Evolutionary conservation across 768 basidiomycete species (phyloP), one percentile per base, ranked within the genome.

Genomic region (Dioszegia hungarica): DNA sequence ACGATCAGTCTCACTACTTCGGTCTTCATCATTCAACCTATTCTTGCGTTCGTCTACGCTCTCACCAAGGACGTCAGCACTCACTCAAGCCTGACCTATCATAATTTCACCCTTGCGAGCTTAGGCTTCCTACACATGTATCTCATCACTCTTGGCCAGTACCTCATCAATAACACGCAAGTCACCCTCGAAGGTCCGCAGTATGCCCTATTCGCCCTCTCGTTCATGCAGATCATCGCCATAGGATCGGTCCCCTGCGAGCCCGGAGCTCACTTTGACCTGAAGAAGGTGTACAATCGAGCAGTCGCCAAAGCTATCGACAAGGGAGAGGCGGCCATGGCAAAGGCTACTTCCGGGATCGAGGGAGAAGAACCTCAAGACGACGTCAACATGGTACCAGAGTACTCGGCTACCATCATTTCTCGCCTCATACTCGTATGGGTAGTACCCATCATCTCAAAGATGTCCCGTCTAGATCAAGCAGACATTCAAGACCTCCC

Each of bases 401-500:
- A 55, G 28, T 22, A 28, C 17, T 34, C 56, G 14, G 38, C 50
- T 2, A 55, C 61, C 0, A 59, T 70, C 37, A 48, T 70, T 29
- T 44, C 55, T 27, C 40, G 39, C 33, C 22, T 55, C 19, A 57
- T 54, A 8, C 56, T 59, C 41, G 31, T 20, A 12, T 70, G 62
- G 36, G 63, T 65, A 0, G 57, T 47, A 19, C 56, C 59, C 11
- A 56, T 54, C 14, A 65, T 67, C 25, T 17, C 14, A n/a, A 56
- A 63, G 24, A 57, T 56, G 8, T 33, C 60, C 19, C 33, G 24
- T 8, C 24, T 40, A 40, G 62, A 68, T 10, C 64, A 66, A 45
- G 56, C 62, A 5, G 66, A 68, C 38, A 56, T 71, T 3, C 51
- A 61, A 15, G 67, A 71, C 50, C 41, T 71, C 4, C 66, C 69